Base-by-base conservation (phyloP, 352 stramenopile genomes). In the Globisporangium rhizosaccharum region DNA sequence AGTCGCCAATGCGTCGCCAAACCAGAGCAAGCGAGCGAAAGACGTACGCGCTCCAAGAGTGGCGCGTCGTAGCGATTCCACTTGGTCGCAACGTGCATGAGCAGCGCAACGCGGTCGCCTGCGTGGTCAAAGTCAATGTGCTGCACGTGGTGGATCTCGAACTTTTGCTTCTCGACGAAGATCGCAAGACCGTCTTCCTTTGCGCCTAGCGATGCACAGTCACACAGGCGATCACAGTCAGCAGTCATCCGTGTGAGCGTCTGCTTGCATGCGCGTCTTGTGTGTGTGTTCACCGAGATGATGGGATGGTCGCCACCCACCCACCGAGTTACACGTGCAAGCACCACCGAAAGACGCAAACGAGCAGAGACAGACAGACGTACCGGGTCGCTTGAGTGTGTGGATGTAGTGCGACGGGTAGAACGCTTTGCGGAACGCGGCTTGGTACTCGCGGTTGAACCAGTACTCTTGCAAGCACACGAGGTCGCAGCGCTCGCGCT, bases 391-490 rank as follows among this genome's bases (percentile, higher is more conserved):
- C 64, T 94, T 91, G 63, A 74, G 70, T 11, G 76, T 78, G 67
- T 94, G 83, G 46, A 92, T 62, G 59, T 83, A 86, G 51, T 92
- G 82, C 28, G 80, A 79, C 12, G 65, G 48, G 36, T 77, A 67
- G 64, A 92, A 90, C 28, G 76, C 80, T 25, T 66, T 59, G 12
- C 74, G 78, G 65, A 92, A 92, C 14, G 69, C 71, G 48, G 66
- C 59, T 57, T 92, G 75, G 73, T 94, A 94, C 74, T 82, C 72
- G 65, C 67, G 75, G 46, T 90, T 60, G 68, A 92, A 94, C 81
- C 82, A 94, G 62, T 85, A 92, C 69, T 94, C 85, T 57, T 94
- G 85, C 30, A 94, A 71, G 66, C 85, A 94, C 37, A 94, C 71
- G 55, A 94, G 54, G 65, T 90, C 81, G 68, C 73, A 85, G 20